Evolutionary conservation across 768 basidiomycete genomes (phyloP).

Genomic region (Megacollybia marginata): DNA sequence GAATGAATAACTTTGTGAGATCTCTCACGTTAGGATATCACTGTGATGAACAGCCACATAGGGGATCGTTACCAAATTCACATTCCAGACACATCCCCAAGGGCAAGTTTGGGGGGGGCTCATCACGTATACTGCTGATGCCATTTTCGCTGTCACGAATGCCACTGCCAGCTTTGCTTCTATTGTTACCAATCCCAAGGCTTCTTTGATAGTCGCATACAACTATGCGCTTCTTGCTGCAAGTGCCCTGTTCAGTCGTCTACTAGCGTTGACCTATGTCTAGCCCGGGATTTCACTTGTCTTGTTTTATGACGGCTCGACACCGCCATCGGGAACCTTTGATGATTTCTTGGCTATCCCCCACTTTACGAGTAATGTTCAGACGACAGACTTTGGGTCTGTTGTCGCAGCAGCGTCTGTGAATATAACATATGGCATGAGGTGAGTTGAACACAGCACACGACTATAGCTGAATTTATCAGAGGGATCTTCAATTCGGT

Average conservation of each 20-base stretch:
- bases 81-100: conserved; percentile 47
- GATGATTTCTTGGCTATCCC: conserved; percentile 30
- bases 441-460: conserved; percentile 10
- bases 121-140: conserved; percentile 20
- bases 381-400: conserved; percentile 21
- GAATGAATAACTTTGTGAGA: conserved; percentile 51
- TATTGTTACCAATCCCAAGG: conserved; percentile 42
- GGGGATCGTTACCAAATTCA: conserved; percentile 58
- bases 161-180: conserved; percentile 35
- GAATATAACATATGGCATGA: conserved; percentile 16
- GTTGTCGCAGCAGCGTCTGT: conserved; percentile 20
- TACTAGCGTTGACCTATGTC: not conserved
- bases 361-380: conserved; percentile 16
- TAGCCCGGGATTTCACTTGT: conserved; percentile 15
- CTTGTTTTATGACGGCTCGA: conserved; percentile 39
- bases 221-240: conserved; percentile 29
- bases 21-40: not conserved
- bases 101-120: conserved; percentile 55
- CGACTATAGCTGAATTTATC: not conserved
- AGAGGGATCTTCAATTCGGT: conserved; percentile 27
- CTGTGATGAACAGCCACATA: conserved; percentile 7
- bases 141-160: conserved; percentile 14
- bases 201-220: conserved; percentile 39
- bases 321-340: conserved; percentile 27
- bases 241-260: conserved; percentile 1